Base-by-base conservation (phyloP, 2,329 filamentous ascomycete genomes). In the Aureobasidium sp. region DNA sequence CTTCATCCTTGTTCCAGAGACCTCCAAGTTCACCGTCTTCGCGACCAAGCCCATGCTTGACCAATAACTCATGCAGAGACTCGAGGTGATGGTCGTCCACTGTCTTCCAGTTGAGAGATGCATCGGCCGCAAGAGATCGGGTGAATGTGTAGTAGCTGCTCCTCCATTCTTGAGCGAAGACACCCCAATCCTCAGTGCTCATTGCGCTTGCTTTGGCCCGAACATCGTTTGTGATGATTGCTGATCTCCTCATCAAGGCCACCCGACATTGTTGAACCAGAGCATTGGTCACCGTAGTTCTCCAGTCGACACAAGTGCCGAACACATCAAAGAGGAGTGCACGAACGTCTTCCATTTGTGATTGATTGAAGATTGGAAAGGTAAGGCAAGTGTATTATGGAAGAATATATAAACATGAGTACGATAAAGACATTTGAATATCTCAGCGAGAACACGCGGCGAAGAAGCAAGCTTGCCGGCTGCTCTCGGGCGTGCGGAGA, bases 261-360 rank as follows among this genome's bases (percentile, higher is more conserved):
- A 68, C 67, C 64, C 73, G 72, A 15, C 84, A 81, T 43, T 79
- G 78, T 12, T 77, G 70, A 27, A 75, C 71, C 52, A 94, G 81
- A 60, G 84, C 82, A 9, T 79, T 75, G 15, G 80, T 83, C 24
- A 94, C 84, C 1, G 85, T 84, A 43, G 78, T 78, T 62, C 89
- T 86, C 89, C 89, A 93, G 77, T 93, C 82, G 50, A 94, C 89
- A 65, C 87, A 84, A 1, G 90, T 94, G 67, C 89, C 89, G 73
- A 92, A 92, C 68, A 91, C 83, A 75, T 92, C 88, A 70, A 90
- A 91, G 60, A 86, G 80, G 37, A 92, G 77, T 8, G 83, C 87
- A 66, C 84, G 9, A 82, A 87, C 67, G 65, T 70, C 37, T 27
- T 60, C 57, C 57, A 60, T 60, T 20, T 10, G 17, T 59, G 13